Conservation (phyloP, 2,329 filamentous ascomycete species). For the Tolypocladium endophyticum region DNA sequence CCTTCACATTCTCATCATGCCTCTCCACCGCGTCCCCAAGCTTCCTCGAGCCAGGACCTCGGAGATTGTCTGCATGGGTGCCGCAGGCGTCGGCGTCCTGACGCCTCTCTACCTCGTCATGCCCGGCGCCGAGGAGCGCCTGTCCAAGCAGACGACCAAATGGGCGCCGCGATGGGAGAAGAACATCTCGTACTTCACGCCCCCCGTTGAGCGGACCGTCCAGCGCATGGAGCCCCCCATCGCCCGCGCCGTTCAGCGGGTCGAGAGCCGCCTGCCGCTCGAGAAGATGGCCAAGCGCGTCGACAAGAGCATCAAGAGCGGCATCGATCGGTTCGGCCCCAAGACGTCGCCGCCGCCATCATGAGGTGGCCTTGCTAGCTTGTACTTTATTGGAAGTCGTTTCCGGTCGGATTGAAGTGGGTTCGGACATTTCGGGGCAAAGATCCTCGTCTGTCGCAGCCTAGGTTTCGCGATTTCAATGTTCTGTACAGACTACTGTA, state of each 20-base stretch:
- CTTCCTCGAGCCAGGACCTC: constrained; percentile 37
- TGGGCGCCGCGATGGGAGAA: constrained; percentile 52
- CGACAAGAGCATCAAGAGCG: constrained; percentile 34
- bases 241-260: constrained; percentile 30
- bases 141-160: constrained; percentile 41
- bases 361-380: neutral
- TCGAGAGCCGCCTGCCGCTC: constrained; percentile 37
- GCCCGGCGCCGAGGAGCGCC: constrained; percentile 43
- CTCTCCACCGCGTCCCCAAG: constrained; percentile 26
- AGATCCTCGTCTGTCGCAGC: neutral
- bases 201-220: constrained; percentile 34
- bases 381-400: neutral
- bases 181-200: constrained; percentile 42
- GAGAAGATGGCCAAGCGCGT: constrained; percentile 38
- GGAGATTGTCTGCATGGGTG: constrained; percentile 42
- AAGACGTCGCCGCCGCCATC: constrained; percentile 7
- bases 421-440: neutral
- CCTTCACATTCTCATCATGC: constrained; percentile 28
- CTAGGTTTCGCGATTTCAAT: neutral
- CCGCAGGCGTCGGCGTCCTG: constrained; percentile 42
- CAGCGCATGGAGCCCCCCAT: constrained; percentile 39
- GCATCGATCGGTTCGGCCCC: constrained; percentile 28
- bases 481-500: neutral
- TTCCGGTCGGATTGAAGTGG: neutral
- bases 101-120: constrained; percentile 47